Evolutionary conservation across 1,139 yeast species (phyloP).

Genomic region (Yamadazyma epiphylla): DNA sequence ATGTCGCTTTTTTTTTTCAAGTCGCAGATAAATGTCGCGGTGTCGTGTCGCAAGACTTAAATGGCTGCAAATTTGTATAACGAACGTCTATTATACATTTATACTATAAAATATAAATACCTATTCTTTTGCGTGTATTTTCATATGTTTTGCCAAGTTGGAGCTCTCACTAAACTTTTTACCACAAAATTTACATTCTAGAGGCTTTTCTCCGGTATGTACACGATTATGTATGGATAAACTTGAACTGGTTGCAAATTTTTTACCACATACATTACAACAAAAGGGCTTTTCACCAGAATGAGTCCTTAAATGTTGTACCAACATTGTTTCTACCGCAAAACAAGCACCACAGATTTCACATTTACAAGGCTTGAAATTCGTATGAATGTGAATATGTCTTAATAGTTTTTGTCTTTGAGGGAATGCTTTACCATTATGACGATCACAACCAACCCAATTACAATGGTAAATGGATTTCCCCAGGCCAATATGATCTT

Average conservation of each 20-base stretch:
- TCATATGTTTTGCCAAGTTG: slow-evolving; percentile 84
- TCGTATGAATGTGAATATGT: slow-evolving; percentile 86
- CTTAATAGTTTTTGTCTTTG: slow-evolving; percentile 85
- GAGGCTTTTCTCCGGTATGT: slow-evolving; percentile 70
- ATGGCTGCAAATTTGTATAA: neutral
- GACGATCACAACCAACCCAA: slow-evolving; percentile 79
- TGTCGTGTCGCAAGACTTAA: no score
- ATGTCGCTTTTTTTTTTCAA: slow-evolving; percentile 1
- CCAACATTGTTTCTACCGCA: slow-evolving; percentile 62
- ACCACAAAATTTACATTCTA: slow-evolving; percentile 75
- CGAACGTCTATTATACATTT: no score
- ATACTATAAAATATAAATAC: neutral
- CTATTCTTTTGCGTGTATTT: slow-evolving; percentile 42
- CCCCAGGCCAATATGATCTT: slow-evolving; percentile 71
- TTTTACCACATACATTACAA: slow-evolving; percentile 47
- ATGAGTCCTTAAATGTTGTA: slow-evolving; percentile 79
- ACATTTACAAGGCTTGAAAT: slow-evolving; percentile 74
- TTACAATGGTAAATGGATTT: slow-evolving; percentile 63
- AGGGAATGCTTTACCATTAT: slow-evolving; percentile 54
- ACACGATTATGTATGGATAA: slow-evolving; percentile 52
- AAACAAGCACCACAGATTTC: slow-evolving; percentile 63
- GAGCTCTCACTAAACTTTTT: slow-evolving; percentile 87
- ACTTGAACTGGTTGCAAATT: slow-evolving; percentile 52
- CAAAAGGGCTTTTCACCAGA: slow-evolving; percentile 72
- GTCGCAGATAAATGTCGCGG: slow-evolving; percentile 1